Evolutionary conservation across 2,329 filamentous ascomycete genomes (phyloP).

Genomic region (Microdochium paspali): DNA sequence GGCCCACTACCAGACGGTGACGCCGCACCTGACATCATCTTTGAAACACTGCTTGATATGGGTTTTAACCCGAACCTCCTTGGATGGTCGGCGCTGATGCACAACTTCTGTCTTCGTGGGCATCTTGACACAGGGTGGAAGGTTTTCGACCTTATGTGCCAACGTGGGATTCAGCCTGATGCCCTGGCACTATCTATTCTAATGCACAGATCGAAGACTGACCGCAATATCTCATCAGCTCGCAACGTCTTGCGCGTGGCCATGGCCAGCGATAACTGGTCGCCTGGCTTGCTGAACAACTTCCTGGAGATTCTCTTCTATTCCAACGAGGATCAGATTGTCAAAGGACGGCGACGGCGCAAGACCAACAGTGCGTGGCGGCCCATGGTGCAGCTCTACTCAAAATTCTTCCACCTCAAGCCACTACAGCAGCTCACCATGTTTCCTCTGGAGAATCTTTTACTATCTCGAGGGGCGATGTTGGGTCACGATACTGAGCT

Average conservation of each 20-base stretch:
- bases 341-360: constrained; percentile 18
- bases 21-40: constrained; percentile 41
- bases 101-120: constrained; percentile 58
- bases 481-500: constrained; percentile 7
- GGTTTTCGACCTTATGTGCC: constrained; percentile 53
- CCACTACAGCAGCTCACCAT: constrained; percentile 29
- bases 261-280: constrained; percentile 33
- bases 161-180: constrained; percentile 53
- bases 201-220: constrained; percentile 58
- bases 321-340: constrained; percentile 25
- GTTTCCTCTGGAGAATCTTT: constrained; percentile 14
- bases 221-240: constrained; percentile 43
- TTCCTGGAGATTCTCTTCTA: constrained; percentile 41
- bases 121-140: constrained; percentile 54
- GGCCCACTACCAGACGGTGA: constrained; percentile 24
- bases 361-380: constrained; percentile 28
- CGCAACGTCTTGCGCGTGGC: constrained; percentile 44
- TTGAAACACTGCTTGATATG: constrained; percentile 45
- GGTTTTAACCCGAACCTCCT: constrained; percentile 55
- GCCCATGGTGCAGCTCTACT: constrained; percentile 38
- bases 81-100: constrained; percentile 58
- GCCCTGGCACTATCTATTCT: constrained; percentile 58
- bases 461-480: constrained; percentile 1
- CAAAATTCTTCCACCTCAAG: constrained; percentile 34
- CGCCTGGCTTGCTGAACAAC: constrained; percentile 38